phyloP scores from a whole-genome alignment of 257 asterid species.

The Prunella vulgaris region DNA sequence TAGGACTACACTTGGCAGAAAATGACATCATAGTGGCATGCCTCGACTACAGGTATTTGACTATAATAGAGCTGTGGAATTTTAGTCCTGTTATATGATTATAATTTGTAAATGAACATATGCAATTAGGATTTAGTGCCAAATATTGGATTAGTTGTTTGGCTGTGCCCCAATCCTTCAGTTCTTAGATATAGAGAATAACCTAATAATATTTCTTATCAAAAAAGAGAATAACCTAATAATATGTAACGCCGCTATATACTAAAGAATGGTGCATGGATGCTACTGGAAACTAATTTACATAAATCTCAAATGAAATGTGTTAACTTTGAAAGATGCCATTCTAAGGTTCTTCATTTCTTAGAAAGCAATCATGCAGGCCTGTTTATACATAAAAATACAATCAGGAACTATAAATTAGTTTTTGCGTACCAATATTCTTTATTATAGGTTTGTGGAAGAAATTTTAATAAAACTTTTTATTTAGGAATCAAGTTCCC shows the following conservation, averaged over 20 bases:
- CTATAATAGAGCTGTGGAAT: slow-evolving; percentile 9
- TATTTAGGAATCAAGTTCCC: slow-evolving; percentile 5
- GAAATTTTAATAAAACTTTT: neutral
- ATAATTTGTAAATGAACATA: neutral
- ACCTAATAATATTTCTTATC: neutral
- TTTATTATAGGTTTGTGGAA: slow-evolving; percentile 8
- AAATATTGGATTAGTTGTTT: slow-evolving; percentile 9
- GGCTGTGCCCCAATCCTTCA: slow-evolving; percentile 5
- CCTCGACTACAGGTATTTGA: slow-evolving; percentile 80
- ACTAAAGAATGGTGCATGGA: neutral
- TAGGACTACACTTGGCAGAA: slow-evolving; percentile 87
- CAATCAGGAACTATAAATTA: neutral
- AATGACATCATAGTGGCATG: slow-evolving; percentile 94
- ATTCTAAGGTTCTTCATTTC: neutral
- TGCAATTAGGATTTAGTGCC: neutral
- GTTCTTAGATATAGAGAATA: slow-evolving; percentile 3
- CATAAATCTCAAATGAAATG: neutral
- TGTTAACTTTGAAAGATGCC: neutral
- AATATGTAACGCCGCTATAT: neutral
- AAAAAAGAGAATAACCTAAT: neutral
- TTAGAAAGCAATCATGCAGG: neutral
- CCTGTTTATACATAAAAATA: neutral
- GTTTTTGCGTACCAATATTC: neutral
- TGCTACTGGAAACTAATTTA: slow-evolving; percentile 7
- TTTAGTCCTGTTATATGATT: neutral